Percentiles rank a stretch among this genome's conserved stretches.
phyloP scores from a whole-genome alignment of 2,329 filamentous ascomycete species.

The Capronia coronata region DNA sequence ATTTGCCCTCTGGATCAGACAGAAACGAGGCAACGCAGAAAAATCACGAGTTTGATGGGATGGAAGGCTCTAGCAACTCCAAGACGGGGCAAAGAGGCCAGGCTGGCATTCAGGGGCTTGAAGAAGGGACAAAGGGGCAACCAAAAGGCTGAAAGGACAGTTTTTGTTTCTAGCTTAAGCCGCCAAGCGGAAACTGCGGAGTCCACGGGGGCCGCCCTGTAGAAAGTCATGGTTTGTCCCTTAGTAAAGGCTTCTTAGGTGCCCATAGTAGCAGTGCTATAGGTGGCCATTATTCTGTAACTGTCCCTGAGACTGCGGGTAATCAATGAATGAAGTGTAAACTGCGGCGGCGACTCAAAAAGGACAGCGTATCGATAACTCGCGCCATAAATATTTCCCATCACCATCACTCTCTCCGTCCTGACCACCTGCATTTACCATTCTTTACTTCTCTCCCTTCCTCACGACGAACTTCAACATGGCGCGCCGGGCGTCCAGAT shows the following conservation, averaged over 20 bases:
- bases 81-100: constrained; percentile 5
- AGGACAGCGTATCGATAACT: constrained; percentile 25
- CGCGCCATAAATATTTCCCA: constrained; percentile 21
- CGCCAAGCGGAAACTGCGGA: background rate
- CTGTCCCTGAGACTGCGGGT: no score
- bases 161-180: background rate
- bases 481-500: constrained; percentile 23
- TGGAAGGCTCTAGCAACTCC: background rate
- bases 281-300: no score
- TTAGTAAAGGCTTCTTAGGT: no score
- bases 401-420: constrained; percentile 7
- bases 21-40: background rate
- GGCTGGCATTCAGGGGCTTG: constrained; percentile 7
- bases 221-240: background rate
- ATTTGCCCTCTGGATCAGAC: no score
- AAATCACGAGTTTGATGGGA: background rate
- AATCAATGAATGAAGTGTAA: no score
- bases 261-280: no score
- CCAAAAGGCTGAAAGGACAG: background rate
- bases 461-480: constrained; percentile 19
- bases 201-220: background rate
- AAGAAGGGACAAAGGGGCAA: background rate
- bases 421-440: background rate
- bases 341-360: constrained; percentile 5
- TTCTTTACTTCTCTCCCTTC: constrained; percentile 6